Base-by-base conservation (phyloP, 2,329 filamentous ascomycete species). In the Apiospora marii region DNA sequence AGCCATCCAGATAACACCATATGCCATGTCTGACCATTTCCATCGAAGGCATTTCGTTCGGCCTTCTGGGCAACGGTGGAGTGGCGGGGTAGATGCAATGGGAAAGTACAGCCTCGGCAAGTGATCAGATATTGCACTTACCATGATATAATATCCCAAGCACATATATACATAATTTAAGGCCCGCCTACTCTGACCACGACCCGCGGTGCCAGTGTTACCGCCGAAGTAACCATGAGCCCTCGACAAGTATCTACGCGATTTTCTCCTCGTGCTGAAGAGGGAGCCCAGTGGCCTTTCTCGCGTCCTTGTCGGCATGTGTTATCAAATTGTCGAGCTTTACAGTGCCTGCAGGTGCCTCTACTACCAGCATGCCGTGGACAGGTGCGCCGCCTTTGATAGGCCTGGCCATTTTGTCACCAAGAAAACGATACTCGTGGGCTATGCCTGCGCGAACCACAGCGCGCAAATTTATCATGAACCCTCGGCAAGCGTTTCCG, bases 261-360 rank as follows among this genome's bases (percentile, higher is more conserved):
- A 6, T 30, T 53, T 53, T 24, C 14, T 19, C 51, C 51, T 27
- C 7, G 27, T 53, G 51, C 13, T 24, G 3, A 8, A 19, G 46
- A 19, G 7, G 19, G 22, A 24, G 48, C 48, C 14, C 24, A 53
- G 6, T 16, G 14, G 14, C 13, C 24, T 30, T 30, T 53, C 7
- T 8, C 51, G 8, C 0, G 6, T 58, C 5, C 13, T 22, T 12
- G 19, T 61, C 30, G 53, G 76, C 74, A 97, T 98, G 95, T 98
- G 95, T 80, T 95, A 94, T 80, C 93, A 95, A 84, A 84, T 98
- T 74, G 86, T 96, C 78, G 95, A 98, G 83, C 88, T 94, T 73
- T 98, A 95, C 86, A 91, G 94, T 71, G 93, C 92, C 72, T 98
- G 95, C 87, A 90, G 91, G 75, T 98, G 95, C 84, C 88, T 96